These are phyloP conservation scores for Skeletonema potamos DNA, from an alignment of 108 stramenopile genomes.

Conservation along the genomic window DNA sequence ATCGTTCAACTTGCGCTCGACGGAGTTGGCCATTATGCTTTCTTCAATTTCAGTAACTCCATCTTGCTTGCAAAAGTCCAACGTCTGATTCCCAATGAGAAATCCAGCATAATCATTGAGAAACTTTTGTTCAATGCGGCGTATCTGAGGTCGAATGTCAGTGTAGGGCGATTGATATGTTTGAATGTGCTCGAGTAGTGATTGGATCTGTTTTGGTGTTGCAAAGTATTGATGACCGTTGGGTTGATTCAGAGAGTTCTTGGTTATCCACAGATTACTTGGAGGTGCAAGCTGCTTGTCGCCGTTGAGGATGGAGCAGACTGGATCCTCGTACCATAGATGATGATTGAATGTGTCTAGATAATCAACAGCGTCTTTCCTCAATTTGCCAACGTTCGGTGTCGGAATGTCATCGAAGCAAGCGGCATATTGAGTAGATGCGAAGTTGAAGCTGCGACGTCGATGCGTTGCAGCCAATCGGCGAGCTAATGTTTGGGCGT, in stretches of 20 bases:
- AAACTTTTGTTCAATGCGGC: conserved; percentile 67
- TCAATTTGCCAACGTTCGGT: conserved; percentile 51
- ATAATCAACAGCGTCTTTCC: conserved; percentile 58
- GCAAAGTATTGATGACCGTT: conserved; percentile 76
- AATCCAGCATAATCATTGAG: conserved; percentile 66
- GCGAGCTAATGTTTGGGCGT: no score
- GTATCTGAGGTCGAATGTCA: conserved; percentile 62
- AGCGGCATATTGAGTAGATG: conserved; percentile 62
- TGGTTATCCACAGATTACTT: conserved; percentile 45
- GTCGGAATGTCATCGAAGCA: conserved; percentile 68
- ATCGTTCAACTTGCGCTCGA: conserved; percentile 84
- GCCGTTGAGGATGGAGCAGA: conserved; percentile 59
- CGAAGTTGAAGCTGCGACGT: conserved; percentile 67
- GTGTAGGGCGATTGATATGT: conserved; percentile 52
- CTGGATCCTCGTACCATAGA: conserved; percentile 74
- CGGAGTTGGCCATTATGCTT: conserved; percentile 73
- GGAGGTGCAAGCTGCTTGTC: conserved; percentile 38
- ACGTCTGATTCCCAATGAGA: conserved; percentile 80
- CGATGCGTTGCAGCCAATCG: no score
- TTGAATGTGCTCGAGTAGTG: conserved; percentile 60
- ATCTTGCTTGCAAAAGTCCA: conserved; percentile 88
- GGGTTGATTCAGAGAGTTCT: conserved; percentile 56
- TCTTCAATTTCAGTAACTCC: conserved; percentile 89
- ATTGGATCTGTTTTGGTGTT: conserved; percentile 59
- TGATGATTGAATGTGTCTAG: conserved; percentile 60